Conservation (phyloP, 2,329 filamentous ascomycete species). For the Fusarium protoensiforme region DNA sequence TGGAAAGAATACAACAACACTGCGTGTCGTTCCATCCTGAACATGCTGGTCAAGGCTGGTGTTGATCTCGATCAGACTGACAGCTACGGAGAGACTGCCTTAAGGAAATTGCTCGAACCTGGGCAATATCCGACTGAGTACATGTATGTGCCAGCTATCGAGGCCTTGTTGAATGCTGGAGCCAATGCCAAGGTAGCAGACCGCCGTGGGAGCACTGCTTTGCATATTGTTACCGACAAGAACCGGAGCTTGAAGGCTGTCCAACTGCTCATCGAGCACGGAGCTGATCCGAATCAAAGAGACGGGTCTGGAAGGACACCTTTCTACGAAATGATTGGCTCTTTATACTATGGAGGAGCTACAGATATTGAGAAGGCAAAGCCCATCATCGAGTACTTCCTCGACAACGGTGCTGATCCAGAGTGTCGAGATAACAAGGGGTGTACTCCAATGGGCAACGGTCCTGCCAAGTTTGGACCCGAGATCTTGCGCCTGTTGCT, state of each 20-base stretch:
- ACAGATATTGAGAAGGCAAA: not conserved
- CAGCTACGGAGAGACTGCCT: not conserved
- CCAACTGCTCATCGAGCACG: constrained; percentile 22
- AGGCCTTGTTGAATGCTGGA: constrained; percentile 18
- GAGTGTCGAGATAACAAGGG: not conserved
- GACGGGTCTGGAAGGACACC: not conserved
- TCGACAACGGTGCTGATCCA: constrained; percentile 28
- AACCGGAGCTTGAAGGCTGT: not conserved
- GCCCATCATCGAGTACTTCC: constrained; percentile 20
- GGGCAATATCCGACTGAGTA: not conserved
- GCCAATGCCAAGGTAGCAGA: not conserved
- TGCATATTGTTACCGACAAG: constrained; percentile 1
- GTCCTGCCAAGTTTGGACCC: not conserved
- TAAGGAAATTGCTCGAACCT: not conserved
- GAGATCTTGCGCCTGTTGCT: constrained; percentile 17
- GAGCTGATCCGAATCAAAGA: constrained; percentile 18
- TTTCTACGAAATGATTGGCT: not conserved
- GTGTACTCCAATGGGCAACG: not conserved
- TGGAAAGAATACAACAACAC: constrained; percentile 19
- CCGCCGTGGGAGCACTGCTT: not conserved
- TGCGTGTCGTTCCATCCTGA: constrained; percentile 13
- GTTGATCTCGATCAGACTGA: constrained; percentile 22
- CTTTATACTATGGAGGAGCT: not conserved
- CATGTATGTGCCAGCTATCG: not conserved
- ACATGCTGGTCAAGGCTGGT: constrained; percentile 18